Conservation (phyloP, 495 filamentous ascomycete genomes). For the Massariosphaeria phaeospora region DNA sequence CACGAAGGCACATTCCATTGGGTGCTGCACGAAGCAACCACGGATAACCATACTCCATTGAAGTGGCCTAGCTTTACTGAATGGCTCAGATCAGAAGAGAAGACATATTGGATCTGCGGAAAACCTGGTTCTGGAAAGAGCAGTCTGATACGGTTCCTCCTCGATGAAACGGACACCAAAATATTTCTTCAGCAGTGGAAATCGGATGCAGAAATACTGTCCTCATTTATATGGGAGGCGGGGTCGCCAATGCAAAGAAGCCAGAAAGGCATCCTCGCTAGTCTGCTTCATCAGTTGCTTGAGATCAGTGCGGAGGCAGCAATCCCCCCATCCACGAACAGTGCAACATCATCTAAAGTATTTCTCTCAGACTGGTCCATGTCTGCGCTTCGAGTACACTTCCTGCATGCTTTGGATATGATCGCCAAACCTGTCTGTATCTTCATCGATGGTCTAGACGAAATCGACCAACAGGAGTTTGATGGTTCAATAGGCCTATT, state of each 20-base stretch:
- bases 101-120: neutral
- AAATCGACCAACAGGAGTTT: too few species aligned
- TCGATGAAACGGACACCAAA: neutral
- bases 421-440: neutral
- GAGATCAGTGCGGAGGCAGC: neutral
- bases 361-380: neutral
- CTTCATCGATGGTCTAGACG: constrained; percentile 1
- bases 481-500: too few species aligned
- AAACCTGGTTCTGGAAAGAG: constrained; percentile 3
- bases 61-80: neutral
- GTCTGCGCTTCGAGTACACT: neutral
- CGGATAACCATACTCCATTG: neutral
- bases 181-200: neutral
- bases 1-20: neutral
- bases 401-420: neutral
- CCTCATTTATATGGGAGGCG: neutral
- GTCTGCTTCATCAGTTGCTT: constrained; percentile 1
- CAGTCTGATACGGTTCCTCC: neutral
- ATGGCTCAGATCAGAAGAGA: neutral
- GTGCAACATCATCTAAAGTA: neutral
- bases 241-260: neutral
- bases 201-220: neutral
- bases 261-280: neutral
- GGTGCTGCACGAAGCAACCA: neutral
- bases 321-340: neutral